These are phyloP conservation scores for Penicillium silybi DNA, from an alignment of 495 filamentous ascomycete species.

Conservation along the genomic window DNA sequence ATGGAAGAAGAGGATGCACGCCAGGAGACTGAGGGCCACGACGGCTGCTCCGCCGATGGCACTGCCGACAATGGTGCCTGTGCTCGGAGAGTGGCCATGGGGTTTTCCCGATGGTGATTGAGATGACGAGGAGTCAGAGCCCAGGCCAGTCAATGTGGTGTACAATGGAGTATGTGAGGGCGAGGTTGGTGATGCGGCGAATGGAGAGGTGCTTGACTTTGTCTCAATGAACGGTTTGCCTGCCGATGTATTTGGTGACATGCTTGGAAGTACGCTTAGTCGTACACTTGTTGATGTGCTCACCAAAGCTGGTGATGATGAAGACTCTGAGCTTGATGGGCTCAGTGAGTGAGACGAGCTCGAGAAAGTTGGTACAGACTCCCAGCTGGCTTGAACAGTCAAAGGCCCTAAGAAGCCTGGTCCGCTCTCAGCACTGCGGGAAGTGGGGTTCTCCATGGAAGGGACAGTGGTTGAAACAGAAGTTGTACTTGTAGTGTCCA, in stretches of 20 bases:
- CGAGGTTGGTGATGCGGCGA: not conserved
- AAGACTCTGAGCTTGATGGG: not conserved
- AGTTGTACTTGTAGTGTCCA: not conserved
- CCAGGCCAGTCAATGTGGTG: not conserved
- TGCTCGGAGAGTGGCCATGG: not conserved
- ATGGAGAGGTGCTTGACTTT: not conserved
- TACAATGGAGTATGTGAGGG: not conserved
- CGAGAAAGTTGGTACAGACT: not conserved
- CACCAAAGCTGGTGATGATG: not conserved
- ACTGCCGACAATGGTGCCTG: slow-evolving; percentile 24
- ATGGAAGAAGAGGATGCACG: slow-evolving; percentile 19
- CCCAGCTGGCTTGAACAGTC: not conserved
- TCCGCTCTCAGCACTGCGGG: not conserved
- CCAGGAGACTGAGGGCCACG: slow-evolving; percentile 18
- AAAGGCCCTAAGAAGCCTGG: not conserved
- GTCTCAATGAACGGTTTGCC: not conserved
- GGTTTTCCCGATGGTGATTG: not conserved
- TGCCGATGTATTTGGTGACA: not conserved
- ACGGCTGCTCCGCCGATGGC: slow-evolving; percentile 25
- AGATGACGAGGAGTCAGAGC: not conserved
- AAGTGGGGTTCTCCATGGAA: not conserved
- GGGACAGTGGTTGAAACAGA: not conserved
- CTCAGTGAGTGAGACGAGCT: not conserved
- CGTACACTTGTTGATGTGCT: not conserved
- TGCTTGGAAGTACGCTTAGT: not conserved